Conservation (phyloP, 768 basidiomycete species). For the Pilatotrama ljubarskyi region DNA sequence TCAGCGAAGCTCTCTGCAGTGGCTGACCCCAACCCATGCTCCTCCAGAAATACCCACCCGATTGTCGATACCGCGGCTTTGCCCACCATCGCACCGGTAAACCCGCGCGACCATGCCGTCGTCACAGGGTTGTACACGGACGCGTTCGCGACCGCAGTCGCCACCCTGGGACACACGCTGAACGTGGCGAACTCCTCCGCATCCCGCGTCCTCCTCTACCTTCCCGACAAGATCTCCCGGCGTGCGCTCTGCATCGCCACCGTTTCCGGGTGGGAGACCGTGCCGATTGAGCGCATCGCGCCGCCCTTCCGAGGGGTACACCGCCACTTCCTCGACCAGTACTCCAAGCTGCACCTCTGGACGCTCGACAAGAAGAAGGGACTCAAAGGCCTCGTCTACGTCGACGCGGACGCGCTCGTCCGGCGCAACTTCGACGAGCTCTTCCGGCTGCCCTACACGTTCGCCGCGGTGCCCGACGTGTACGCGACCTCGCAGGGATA, state of each 20-base stretch:
- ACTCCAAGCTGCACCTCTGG: slow-evolving; percentile 40
- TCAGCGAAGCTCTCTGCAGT: neutral
- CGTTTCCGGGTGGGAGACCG: slow-evolving; percentile 33
- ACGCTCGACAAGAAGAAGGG: slow-evolving; percentile 31
- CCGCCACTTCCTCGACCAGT: slow-evolving; percentile 36
- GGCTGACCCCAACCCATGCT: neutral
- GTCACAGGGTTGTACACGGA: slow-evolving; percentile 37
- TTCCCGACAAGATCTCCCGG: slow-evolving; percentile 32
- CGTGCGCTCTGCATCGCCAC: slow-evolving; percentile 34
- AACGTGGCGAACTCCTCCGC: slow-evolving; percentile 30
- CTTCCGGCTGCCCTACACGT: slow-evolving; percentile 35
- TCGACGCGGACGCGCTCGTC: slow-evolving; percentile 39
- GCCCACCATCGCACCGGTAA: neutral
- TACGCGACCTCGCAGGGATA: slow-evolving; percentile 30
- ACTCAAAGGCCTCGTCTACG: slow-evolving; percentile 32
- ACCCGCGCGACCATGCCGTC: slow-evolving; percentile 27
- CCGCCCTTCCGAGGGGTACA: slow-evolving; percentile 35
- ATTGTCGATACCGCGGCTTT: slow-evolving; percentile 13
- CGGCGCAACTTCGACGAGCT: slow-evolving; percentile 36
- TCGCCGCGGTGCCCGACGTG: slow-evolving; percentile 38
- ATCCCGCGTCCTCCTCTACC: slow-evolving; percentile 34
- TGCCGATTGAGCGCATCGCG: slow-evolving; percentile 31
- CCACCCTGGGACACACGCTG: slow-evolving; percentile 35
- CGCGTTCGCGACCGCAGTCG: slow-evolving; percentile 32
- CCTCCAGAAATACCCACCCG: slow-evolving; percentile 19